A percentile compares a stretch with the other conserved stretches of the same genome.
Conservation (phyloP, 2,329 filamentous ascomycete species). For the Aspergillus pseudonomiae region DNA sequence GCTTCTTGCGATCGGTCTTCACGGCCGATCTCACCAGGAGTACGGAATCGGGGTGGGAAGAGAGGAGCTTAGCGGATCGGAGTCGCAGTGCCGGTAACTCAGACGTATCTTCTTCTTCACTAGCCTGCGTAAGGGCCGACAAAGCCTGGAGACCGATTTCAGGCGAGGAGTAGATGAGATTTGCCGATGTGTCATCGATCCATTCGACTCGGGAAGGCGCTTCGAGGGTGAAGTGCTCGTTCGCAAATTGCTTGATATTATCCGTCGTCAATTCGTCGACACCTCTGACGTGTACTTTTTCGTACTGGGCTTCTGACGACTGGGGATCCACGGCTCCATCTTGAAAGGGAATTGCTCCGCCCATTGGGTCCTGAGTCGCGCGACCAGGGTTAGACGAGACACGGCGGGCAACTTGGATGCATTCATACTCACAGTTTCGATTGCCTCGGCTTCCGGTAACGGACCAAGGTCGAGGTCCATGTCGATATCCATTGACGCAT, state of each 20-base stretch:
- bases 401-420: not conserved
- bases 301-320: slow-evolving; percentile 39
- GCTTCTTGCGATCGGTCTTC: slow-evolving; percentile 75
- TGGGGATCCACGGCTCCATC: slow-evolving; percentile 31
- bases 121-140: slow-evolving; percentile 48
- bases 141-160: slow-evolving; percentile 60
- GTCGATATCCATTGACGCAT: slow-evolving; percentile 67
- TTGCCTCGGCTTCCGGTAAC: slow-evolving; percentile 46
- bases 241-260: slow-evolving; percentile 76
- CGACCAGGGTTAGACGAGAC: slow-evolving; percentile 1
- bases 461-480: slow-evolving; percentile 67
- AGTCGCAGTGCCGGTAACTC: slow-evolving; percentile 64
- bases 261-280: slow-evolving; percentile 79
- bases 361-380: slow-evolving; percentile 26
- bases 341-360: slow-evolving; percentile 15
- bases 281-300: slow-evolving; percentile 82
- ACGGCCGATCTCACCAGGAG: slow-evolving; percentile 76
- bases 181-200: slow-evolving; percentile 92
- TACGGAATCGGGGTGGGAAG: slow-evolving; percentile 67
- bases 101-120: slow-evolving; percentile 40
- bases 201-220: slow-evolving; percentile 74
- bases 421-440: slow-evolving; percentile 34
- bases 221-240: slow-evolving; percentile 64
- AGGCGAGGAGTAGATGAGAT: slow-evolving; percentile 71
- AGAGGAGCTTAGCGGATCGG: slow-evolving; percentile 69